Conservation (phyloP, 2,329 filamentous ascomycete species). For the Calonectria crousiana region DNA sequence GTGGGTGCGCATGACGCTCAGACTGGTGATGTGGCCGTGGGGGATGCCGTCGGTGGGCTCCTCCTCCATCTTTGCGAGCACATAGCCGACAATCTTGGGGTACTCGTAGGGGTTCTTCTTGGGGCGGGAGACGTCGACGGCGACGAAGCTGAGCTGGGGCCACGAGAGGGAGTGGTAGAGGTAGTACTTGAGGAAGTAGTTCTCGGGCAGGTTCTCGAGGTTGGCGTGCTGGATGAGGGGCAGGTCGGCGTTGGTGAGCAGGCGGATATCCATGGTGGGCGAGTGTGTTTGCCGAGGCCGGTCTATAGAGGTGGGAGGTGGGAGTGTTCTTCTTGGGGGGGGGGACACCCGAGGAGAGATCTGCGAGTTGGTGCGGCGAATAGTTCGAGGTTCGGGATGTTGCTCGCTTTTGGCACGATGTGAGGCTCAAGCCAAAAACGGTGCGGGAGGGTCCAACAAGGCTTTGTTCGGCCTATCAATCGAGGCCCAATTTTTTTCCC, state of each 20-base stretch:
- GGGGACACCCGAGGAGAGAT: not conserved
- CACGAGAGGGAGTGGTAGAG: slow-evolving; percentile 98
- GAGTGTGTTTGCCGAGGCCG: not conserved
- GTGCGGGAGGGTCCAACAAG: slow-evolving; percentile 5
- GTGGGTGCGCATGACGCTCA: slow-evolving; percentile 98
- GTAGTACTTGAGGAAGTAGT: slow-evolving; percentile 99
- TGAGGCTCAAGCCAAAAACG: slow-evolving; percentile 21
- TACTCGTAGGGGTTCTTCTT: slow-evolving; percentile 85
- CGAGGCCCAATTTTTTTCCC: slow-evolving; percentile 8
- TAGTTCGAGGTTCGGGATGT: slow-evolving; percentile 14
- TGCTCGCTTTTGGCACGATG: not conserved
- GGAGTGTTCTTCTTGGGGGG: not conserved
- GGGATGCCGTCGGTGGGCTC: slow-evolving; percentile 90
- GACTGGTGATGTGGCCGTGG: slow-evolving; percentile 95
- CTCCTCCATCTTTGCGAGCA: slow-evolving; percentile 99
- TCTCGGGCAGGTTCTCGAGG: slow-evolving; percentile 98
- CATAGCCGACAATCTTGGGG: slow-evolving; percentile 98
- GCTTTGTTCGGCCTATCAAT: slow-evolving; percentile 4
- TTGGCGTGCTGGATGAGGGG: slow-evolving; percentile 97
- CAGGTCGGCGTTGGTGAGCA: slow-evolving; percentile 85
- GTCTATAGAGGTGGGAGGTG: not conserved
- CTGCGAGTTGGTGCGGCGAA: not conserved
- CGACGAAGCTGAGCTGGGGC: slow-evolving; percentile 97
- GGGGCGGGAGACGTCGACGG: slow-evolving; percentile 89
- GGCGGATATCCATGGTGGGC: slow-evolving; percentile 85